A percentile compares a stretch with the other conserved stretches of the same genome.
Conservation (phyloP, 2,329 filamentous ascomycete species). For the Fusarium sp. region DNA sequence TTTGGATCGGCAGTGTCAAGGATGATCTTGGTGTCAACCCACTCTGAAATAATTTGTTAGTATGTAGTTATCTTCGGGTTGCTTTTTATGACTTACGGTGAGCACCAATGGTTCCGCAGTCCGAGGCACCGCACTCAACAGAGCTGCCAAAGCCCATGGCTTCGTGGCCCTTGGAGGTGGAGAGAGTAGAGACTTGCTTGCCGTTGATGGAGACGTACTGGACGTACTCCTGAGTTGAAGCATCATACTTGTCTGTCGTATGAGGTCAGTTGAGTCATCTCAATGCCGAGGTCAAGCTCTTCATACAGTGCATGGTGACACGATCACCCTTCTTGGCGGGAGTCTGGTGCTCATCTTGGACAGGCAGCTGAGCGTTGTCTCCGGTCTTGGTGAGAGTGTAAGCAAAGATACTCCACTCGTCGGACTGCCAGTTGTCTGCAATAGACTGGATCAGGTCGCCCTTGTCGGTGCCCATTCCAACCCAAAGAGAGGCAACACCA, state of each 20-base stretch:
- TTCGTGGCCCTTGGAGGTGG: constrained; percentile 52
- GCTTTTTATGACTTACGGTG: constrained; percentile 13
- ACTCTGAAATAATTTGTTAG: constrained; percentile 1
- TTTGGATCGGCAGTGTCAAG: constrained; percentile 26
- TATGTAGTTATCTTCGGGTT: rapidly evolving
- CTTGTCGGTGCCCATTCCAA: constrained; percentile 59
- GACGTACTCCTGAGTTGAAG: constrained; percentile 21
- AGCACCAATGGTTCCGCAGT: constrained; percentile 67
- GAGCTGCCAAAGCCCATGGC: constrained; percentile 56
- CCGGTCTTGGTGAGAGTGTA: constrained; percentile 53
- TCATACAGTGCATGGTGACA: constrained; percentile 38
- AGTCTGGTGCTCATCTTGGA: constrained; percentile 24
- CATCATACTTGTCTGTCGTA: constrained; percentile 26
- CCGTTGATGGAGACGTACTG: constrained; percentile 37
- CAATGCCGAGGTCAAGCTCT: rapidly evolving
- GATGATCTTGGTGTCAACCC: constrained; percentile 33
- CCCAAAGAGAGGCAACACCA: constrained; percentile 56
- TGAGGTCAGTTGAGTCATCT: background rate
- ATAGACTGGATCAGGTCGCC: constrained; percentile 59
- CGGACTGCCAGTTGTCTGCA: constrained; percentile 48
- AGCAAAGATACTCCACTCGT: constrained; percentile 54
- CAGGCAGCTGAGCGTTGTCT: constrained; percentile 30
- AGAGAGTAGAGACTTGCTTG: constrained; percentile 52
- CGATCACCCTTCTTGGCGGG: constrained; percentile 22
- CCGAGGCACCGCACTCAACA: constrained; percentile 75